phyloP scores from a whole-genome alignment of 2,329 filamentous ascomycete species.

The Amauroascus niger region DNA sequence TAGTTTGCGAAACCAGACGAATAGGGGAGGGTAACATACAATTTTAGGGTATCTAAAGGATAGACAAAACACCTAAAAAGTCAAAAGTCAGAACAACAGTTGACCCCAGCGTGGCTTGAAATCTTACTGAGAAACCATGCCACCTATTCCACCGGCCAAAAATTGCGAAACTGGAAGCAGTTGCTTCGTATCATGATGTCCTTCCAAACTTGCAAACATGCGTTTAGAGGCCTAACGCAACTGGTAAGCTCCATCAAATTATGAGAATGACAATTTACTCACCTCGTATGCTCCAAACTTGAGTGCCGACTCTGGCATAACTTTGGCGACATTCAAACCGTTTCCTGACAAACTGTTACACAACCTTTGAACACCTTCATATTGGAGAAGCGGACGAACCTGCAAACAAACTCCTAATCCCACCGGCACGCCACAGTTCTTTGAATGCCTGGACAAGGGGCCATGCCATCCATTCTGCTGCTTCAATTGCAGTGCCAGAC shows the following conservation, averaged over 20 bases:
- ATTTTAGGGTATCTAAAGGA: constrained; percentile 62
- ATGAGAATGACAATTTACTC: constrained; percentile 19
- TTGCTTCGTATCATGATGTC: constrained; percentile 67
- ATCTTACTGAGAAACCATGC: constrained; percentile 81
- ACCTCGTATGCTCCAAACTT: constrained; percentile 95
- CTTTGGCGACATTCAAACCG: constrained; percentile 90
- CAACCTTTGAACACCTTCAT: not conserved
- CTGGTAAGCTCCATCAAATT: constrained; percentile 3
- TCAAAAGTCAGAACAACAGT: constrained; percentile 5
- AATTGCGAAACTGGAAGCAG: constrained; percentile 84
- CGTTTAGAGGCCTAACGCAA: constrained; percentile 64
- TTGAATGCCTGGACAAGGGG: constrained; percentile 64
- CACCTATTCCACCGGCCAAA: constrained; percentile 77
- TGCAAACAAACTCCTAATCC: constrained; percentile 81
- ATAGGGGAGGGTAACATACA: constrained; percentile 38
- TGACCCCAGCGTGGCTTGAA: not conserved
- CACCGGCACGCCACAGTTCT: constrained; percentile 76
- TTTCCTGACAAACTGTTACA: constrained; percentile 55
- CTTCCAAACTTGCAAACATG: constrained; percentile 74
- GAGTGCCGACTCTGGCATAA: constrained; percentile 97
- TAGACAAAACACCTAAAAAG: constrained; percentile 71
- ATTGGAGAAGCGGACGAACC: constrained; percentile 47
- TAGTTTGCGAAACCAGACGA: not conserved
- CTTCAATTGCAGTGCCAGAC: constrained; percentile 56
- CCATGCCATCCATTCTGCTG: constrained; percentile 54